Evolutionary conservation across 192 early-diverging fungal genomes (phyloP).

Genomic region (Umbelopsis isabellina): DNA sequence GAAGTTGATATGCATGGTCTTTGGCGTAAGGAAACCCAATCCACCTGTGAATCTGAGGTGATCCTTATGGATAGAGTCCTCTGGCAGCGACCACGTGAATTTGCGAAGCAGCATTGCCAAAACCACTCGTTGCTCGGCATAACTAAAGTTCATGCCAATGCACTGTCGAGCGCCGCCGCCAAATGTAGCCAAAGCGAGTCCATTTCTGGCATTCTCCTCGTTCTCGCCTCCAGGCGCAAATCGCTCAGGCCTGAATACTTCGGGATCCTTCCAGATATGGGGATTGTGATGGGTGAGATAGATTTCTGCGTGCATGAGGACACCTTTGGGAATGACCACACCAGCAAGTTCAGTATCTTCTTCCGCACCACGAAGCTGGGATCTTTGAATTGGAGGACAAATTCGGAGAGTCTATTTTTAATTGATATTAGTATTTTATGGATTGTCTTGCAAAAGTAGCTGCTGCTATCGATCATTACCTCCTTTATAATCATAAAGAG

Average conservation of each 20-base stretch:
- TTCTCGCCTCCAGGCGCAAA: slow-evolving; percentile 25
- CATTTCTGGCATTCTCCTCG: not conserved
- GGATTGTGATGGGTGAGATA: slow-evolving; percentile 29
- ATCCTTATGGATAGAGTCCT: slow-evolving; percentile 24
- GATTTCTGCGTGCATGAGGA: slow-evolving; percentile 33
- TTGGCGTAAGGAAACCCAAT: no score
- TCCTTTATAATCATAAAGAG: slow-evolving; percentile 40
- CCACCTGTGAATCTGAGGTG: not conserved
- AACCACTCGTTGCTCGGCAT: slow-evolving; percentile 59
- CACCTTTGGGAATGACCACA: slow-evolving; percentile 48
- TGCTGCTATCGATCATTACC: not conserved
- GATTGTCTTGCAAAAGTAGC: not conserved
- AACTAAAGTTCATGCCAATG: slow-evolving; percentile 51
- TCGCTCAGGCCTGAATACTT: slow-evolving; percentile 35
- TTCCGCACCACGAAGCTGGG: slow-evolving; percentile 5
- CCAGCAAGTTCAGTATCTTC: slow-evolving; percentile 37
- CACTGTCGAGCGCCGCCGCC: slow-evolving; percentile 4
- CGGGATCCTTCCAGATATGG: slow-evolving; percentile 28
- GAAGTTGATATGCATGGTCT: no score
- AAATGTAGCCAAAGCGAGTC: not conserved
- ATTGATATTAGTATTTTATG: not conserved
- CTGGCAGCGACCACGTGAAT: slow-evolving; percentile 28
- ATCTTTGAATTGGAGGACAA: not conserved
- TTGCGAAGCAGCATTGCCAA: slow-evolving; percentile 47
- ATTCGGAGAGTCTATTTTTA: slow-evolving; percentile 25